These are phyloP conservation scores for Eremomyces bilateralis DNA, from an alignment of 495 filamentous ascomycete genomes.

Conservation along the genomic window DNA sequence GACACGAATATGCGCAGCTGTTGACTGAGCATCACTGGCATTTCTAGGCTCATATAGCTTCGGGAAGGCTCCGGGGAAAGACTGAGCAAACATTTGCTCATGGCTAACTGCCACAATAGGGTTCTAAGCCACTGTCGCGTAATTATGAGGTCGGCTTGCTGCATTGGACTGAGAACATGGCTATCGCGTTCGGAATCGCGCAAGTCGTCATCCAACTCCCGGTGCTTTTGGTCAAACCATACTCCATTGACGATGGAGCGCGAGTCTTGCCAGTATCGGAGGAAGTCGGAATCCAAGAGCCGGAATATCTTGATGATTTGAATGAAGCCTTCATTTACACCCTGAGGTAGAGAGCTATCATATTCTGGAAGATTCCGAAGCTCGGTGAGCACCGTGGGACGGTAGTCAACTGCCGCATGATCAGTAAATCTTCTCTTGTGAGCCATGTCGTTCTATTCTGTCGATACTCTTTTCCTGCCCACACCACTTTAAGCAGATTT, in stretches of 20 bases:
- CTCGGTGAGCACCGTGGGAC: conserved; percentile 6
- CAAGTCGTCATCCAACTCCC: conserved; percentile 14
- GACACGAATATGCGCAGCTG: conserved; percentile 31
- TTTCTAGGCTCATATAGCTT: conserved; percentile 31
- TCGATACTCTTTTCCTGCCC: too few species aligned
- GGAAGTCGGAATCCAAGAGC: conserved; percentile 11
- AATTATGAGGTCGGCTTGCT: conserved; percentile 38
- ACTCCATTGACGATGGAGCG: not conserved
- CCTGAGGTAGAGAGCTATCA: conserved; percentile 7
- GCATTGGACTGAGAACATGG: conserved; percentile 25
- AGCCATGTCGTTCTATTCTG: too few species aligned
- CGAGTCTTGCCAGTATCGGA: conserved; percentile 7
- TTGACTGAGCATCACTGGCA: conserved; percentile 34
- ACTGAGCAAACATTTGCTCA: conserved; percentile 29
- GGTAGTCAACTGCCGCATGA: conserved; percentile 9
- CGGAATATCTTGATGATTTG: conserved; percentile 13
- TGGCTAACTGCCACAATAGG: conserved; percentile 39
- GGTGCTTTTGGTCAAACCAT: conserved; percentile 10
- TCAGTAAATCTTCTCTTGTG: too few species aligned
- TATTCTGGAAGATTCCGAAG: conserved; percentile 7
- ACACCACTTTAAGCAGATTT: too few species aligned
- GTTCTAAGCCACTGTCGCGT: conserved; percentile 41
- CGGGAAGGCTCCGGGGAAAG: conserved; percentile 20
- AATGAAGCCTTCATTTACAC: conserved; percentile 10
- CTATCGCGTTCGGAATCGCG: conserved; percentile 7